Evolutionary conservation across 2,329 filamentous ascomycete species (phyloP), one percentile per base, ranked within the genome.

Genomic region (Alternaria viburni): DNA sequence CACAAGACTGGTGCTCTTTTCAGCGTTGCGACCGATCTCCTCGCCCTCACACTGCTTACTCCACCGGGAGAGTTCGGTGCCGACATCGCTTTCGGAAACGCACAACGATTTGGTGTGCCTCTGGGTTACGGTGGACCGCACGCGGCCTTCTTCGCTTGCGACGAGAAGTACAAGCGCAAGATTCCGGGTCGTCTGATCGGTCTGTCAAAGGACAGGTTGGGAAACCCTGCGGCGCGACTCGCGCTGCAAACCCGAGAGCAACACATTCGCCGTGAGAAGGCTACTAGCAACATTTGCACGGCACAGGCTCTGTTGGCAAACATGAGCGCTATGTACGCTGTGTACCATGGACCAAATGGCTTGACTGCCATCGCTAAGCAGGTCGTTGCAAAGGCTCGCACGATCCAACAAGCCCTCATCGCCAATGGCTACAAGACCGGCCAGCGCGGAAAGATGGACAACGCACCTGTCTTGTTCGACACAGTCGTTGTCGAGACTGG

Each of bases 261-360:
- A 83, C 95, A 98, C 79, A 97, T 98, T 78, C 88, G 95, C 69
- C 88, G 95, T 75, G 95, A 98, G 80, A 97, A 97, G 86, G 95
- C 95, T 1, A 98, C 95, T 2, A 97, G 93, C 84, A 98, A 98
- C 77, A 94, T 97, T 63, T 98, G 95, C 83, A 98, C 95, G 2
- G 94, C 95, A 1, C 95, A 98, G 81, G 95, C 95, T 9, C 84
- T 98, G 25, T 85, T 97, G 55, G 95, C 95, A 41, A 98, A 98
- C 80, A 97, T 97, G 93, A 95, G 89, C 71, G 93, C 94, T 58
- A 91, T 97, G 83, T 98, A 97, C 77, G 94, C 93, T 56, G 86
- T 97, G 57, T 98, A 97, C 80, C 95, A 98, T 78, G 95, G 95
- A 4, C 95, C 95, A 1, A 81, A 89, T 57, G 93, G 94, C 17